These are phyloP conservation scores for Trichosporon faecale DNA, from an alignment of 1,284 basidiomycete genomes.

Conservation along the genomic window DNA sequence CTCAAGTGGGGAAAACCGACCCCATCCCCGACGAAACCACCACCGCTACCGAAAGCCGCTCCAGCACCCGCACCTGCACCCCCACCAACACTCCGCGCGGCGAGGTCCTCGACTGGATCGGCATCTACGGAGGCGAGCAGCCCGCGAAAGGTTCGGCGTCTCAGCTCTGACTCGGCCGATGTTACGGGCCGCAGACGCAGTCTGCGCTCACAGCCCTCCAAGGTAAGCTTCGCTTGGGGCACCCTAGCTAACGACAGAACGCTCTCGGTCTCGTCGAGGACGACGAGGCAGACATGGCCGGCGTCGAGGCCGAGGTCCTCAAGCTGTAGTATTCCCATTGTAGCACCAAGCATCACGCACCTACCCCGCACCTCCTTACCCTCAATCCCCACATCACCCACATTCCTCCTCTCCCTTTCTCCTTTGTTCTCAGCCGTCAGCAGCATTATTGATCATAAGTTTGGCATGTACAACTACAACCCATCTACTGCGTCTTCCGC, in stretches of 20 bases:
- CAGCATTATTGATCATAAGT: conserved; percentile 1
- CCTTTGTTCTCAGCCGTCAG: not conserved
- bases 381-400: not conserved
- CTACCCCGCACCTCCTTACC: not conserved
- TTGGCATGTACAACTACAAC: conserved; percentile 7
- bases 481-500: not conserved
- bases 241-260: not conserved
- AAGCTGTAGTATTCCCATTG: not conserved
- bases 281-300: conserved; percentile 4
- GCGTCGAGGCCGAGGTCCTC: conserved; percentile 3
- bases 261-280: not conserved
- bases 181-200: not conserved
- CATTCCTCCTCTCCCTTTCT: not conserved
- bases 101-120: not conserved
- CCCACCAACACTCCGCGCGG: not conserved
- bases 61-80: not conserved
- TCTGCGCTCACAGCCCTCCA: not conserved
- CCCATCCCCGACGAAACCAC: not conserved
- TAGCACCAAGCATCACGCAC: not conserved
- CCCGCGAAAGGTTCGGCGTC: not conserved
- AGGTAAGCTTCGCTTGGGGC: not conserved
- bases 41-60: not conserved
- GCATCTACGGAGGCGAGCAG: not conserved
- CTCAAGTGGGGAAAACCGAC: not conserved
- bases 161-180: not conserved